phyloP scores from a whole-genome alignment of 805 yeast species.

The Pachysolen tannophilus region DNA sequence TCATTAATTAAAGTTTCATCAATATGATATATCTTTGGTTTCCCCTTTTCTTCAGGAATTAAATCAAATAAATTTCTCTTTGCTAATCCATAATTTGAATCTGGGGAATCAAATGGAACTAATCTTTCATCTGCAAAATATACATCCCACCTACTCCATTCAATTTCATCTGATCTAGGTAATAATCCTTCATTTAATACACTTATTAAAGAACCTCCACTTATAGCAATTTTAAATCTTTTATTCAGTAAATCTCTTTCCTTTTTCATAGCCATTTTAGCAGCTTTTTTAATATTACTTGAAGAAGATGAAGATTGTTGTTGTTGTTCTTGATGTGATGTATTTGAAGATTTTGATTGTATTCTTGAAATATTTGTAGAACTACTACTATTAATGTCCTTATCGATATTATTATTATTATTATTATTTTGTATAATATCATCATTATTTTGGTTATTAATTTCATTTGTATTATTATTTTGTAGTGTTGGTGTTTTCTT shows the following conservation, averaged over 20 bases:
- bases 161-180: slow-evolving; percentile 59
- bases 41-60: slow-evolving; percentile 38
- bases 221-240: slow-evolving; percentile 82
- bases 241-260: slow-evolving; percentile 47
- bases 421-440: slow-evolving; percentile 11
- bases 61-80: slow-evolving; percentile 74
- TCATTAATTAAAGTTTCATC: slow-evolving; percentile 68
- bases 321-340: background rate
- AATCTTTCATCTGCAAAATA: slow-evolving; percentile 95
- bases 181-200: slow-evolving; percentile 83
- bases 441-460: slow-evolving; percentile 12
- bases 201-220: slow-evolving; percentile 88
- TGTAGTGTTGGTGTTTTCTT: slow-evolving; percentile 14
- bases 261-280: slow-evolving; percentile 27
- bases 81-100: slow-evolving; percentile 86
- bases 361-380: background rate
- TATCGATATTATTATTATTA: slow-evolving; percentile 12
- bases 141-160: slow-evolving; percentile 93
- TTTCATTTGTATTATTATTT: slow-evolving; percentile 10
- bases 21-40: slow-evolving; percentile 77
- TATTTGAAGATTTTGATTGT: no score
- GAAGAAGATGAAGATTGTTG: background rate
- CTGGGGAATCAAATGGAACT: slow-evolving; percentile 76
- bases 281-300: slow-evolving; percentile 7
- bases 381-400: background rate